Percentiles rank a stretch among this genome's conserved stretches.
Evolutionary conservation across 75 land plant genomes (phyloP).

Genomic region (Sequoiadendron giganteum): DNA sequence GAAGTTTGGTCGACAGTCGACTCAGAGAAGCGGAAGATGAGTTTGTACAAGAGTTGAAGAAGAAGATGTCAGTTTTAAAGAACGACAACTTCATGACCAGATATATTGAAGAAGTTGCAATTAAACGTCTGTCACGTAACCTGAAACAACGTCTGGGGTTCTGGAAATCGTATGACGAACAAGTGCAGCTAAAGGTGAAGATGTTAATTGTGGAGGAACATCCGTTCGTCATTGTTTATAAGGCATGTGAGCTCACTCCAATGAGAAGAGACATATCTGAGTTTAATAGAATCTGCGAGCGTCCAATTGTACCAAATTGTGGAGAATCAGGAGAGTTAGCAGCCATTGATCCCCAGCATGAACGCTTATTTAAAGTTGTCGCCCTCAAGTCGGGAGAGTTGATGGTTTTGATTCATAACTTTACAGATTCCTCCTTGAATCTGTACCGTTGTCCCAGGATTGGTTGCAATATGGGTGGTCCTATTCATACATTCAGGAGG

Average conservation of each 20-base stretch:
- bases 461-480: neutral
- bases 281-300: neutral
- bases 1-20: neutral
- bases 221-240: slow-evolving; percentile 14
- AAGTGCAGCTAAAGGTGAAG: neutral
- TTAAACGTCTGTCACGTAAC: neutral
- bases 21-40: neutral
- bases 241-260: slow-evolving; percentile 15
- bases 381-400: slow-evolving; percentile 24
- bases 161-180: neutral
- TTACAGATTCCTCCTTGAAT: neutral
- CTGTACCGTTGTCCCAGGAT: slow-evolving; percentile 19
- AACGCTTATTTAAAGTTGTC: slow-evolving; percentile 7
- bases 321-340: neutral
- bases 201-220: neutral
- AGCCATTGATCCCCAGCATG: neutral
- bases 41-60: neutral
- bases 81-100: neutral
- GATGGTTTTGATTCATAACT: slow-evolving; percentile 13
- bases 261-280: neutral
- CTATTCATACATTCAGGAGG: slow-evolving; percentile 13
- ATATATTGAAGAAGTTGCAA: neutral
- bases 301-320: neutral
- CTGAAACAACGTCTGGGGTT: neutral
- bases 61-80: neutral